A percentile compares a stretch with the other conserved stretches of the same genome.
Conservation (phyloP, 2,329 filamentous ascomycete genomes). For the Ophiobolus disseminans region DNA sequence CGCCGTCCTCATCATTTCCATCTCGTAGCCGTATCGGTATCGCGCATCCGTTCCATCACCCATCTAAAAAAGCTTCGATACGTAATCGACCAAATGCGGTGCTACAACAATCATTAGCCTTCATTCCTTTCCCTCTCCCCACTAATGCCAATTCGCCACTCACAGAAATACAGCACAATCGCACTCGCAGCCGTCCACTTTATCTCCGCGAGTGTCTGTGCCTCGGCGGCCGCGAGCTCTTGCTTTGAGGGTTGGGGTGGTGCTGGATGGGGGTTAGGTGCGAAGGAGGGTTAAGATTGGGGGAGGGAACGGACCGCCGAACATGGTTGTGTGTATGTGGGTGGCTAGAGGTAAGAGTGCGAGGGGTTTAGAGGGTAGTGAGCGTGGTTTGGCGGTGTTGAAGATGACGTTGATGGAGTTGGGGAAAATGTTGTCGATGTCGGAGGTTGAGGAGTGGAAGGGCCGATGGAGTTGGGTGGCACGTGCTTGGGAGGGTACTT, state of each 20-base stretch:
- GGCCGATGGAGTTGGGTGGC: not conserved
- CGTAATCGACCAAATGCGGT: conserved; percentile 63
- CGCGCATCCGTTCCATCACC: too few species aligned
- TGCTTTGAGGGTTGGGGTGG: conserved; percentile 73
- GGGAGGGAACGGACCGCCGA: conserved; percentile 56
- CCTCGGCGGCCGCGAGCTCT: conserved; percentile 70
- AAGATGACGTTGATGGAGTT: conserved; percentile 10
- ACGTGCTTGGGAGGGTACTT: too few species aligned
- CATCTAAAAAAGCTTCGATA: conserved; percentile 58
- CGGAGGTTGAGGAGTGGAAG: conserved; percentile 1
- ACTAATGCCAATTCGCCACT: conserved; percentile 37
- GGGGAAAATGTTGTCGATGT: conserved; percentile 10
- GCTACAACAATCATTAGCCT: conserved; percentile 47
- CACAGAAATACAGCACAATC: conserved; percentile 79
- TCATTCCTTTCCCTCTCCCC: not conserved
- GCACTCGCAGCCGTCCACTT: conserved; percentile 71
- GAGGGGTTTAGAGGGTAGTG: not conserved
- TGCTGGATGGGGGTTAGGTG: conserved; percentile 54
- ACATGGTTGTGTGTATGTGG: conserved; percentile 53
- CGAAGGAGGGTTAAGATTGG: not conserved
- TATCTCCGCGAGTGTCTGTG: conserved; percentile 70
- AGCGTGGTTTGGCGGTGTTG: conserved; percentile 1
- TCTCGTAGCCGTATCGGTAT: not conserved
- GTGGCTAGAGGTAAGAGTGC: too few species aligned
- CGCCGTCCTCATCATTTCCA: too few species aligned